phyloP scores from a whole-genome alignment of 495 filamentous ascomycete species.

The Xylaria telfairii region DNA sequence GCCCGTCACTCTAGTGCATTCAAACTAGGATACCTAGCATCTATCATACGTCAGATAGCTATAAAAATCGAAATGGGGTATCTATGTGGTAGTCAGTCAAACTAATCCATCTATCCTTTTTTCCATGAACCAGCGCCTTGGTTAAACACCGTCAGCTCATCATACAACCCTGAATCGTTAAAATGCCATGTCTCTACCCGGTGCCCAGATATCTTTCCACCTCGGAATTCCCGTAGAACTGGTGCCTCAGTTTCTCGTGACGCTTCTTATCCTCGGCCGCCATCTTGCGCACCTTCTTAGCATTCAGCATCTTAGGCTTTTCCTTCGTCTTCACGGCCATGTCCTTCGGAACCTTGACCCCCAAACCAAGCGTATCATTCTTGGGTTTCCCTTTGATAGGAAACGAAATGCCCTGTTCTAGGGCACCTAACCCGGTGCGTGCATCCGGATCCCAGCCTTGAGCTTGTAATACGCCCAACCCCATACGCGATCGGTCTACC shows the following conservation, averaged over 20 bases:
- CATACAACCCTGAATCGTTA: background rate
- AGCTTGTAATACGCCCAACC: constrained; percentile 73
- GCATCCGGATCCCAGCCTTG: constrained; percentile 91
- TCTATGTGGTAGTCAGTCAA: background rate
- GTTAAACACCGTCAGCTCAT: background rate
- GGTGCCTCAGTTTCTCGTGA: constrained; percentile 64
- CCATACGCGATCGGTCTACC: constrained; percentile 77
- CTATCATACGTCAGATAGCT: background rate
- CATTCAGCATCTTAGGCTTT: constrained; percentile 67
- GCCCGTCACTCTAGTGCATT: background rate
- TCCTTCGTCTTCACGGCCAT: constrained; percentile 49
- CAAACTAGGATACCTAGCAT: background rate
- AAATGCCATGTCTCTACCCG: constrained; percentile 29
- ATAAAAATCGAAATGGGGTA: constrained; percentile 25
- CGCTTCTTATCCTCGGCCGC: constrained; percentile 66
- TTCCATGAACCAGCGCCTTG: background rate
- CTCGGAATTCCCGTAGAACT: constrained; percentile 74
- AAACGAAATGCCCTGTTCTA: constrained; percentile 73
- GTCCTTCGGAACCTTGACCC: constrained; percentile 53
- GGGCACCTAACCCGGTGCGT: constrained; percentile 71
- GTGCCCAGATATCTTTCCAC: constrained; percentile 74
- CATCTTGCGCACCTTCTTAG: constrained; percentile 69
- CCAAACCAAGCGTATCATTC: constrained; percentile 76
- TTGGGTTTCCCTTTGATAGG: constrained; percentile 79
- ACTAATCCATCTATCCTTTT: background rate